Conservation (phyloP, 306 rosid genomes). For the Pueraria montana region DNA sequence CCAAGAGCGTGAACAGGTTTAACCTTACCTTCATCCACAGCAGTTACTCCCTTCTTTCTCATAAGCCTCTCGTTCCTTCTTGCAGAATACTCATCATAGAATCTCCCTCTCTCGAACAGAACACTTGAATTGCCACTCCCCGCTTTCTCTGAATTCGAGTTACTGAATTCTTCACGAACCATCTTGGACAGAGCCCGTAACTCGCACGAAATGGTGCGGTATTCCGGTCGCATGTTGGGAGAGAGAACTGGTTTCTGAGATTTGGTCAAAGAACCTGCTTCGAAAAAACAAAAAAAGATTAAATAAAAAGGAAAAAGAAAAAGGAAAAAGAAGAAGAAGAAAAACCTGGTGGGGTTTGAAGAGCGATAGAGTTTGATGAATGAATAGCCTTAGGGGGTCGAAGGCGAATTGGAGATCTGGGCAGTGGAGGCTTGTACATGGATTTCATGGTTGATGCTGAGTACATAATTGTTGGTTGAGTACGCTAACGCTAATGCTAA, state of each 20-base stretch:
- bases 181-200: conserved; percentile 65
- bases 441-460: conserved; percentile 66
- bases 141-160: conserved; percentile 30
- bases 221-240: conserved; percentile 69
- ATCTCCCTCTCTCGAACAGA: conserved; percentile 78
- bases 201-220: conserved; percentile 77
- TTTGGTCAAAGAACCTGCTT: conserved; percentile 73
- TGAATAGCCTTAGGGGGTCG: conserved; percentile 59
- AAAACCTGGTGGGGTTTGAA: conserved; percentile 78
- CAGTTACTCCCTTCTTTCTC: conserved; percentile 61
- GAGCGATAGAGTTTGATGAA: conserved; percentile 54
- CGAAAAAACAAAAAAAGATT: background rate
- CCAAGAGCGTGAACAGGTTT: conserved; percentile 57
- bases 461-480: background rate
- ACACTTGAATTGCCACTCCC: conserved; percentile 1
- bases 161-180: conserved; percentile 66
- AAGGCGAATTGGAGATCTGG: conserved; percentile 72
- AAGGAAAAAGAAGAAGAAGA: background rate
- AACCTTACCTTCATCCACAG: conserved; percentile 45
- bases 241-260: conserved; percentile 55
- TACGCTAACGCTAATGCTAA: background rate
- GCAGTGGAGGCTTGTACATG: conserved; percentile 75
- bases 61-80: conserved; percentile 89
- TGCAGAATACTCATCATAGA: conserved; percentile 87
- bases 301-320: background rate